Evolutionary conservation across 495 filamentous ascomycete genomes (phyloP), one percentile per base, ranked within the genome.

Genomic region (Friedmanniomyces endolithicus): DNA sequence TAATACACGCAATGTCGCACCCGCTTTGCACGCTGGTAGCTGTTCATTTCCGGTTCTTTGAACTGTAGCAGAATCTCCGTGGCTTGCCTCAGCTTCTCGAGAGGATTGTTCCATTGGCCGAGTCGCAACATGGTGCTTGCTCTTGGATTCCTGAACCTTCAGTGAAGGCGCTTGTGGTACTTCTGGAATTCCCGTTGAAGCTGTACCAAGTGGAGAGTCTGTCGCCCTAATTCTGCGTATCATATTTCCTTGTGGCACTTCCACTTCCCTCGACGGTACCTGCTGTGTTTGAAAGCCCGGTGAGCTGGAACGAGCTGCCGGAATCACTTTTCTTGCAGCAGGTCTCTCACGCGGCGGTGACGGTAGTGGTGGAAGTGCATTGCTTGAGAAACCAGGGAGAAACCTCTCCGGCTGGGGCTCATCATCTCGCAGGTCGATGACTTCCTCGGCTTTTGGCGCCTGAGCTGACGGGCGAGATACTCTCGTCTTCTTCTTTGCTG

Each of bases 401-500:
- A 62, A 62, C 20, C 56, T 41, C 20, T 64, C 62, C 0, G 64
- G 63, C 24, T 58, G 27, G 35, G 62, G 61, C 19, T 49, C 40
- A 16, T 69, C 65, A 17, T 66, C 64, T 23, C 52, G 47, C 7
- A 64, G 49, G 40, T 59, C 64, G 35, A 70, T 57, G 39, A 62
- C 55, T 19, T 59, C 47, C 6, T 33, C 12, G 7, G 29, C 2
- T 53, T 52, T 33, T 14, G 37, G 37, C 24, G 43, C 11, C 37
- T 56, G 49, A 24, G 27, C 48, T 25, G 14, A 47, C 6, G 51
- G 46, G 41, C 29, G 12, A 23, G 11, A 24, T 12, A 35, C 22
- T 23, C 51, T 51, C 43, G 48, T 61, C n/a, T 44, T 52, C 34
- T 43, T 6, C n/a, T 55, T 44, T 14, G 48, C 29, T 6, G 60